Evolutionary conservation across 2,329 filamentous ascomycete genomes (phyloP), one percentile per base, ranked within the genome.

Genomic region (Chaetomiaceae sp.): DNA sequence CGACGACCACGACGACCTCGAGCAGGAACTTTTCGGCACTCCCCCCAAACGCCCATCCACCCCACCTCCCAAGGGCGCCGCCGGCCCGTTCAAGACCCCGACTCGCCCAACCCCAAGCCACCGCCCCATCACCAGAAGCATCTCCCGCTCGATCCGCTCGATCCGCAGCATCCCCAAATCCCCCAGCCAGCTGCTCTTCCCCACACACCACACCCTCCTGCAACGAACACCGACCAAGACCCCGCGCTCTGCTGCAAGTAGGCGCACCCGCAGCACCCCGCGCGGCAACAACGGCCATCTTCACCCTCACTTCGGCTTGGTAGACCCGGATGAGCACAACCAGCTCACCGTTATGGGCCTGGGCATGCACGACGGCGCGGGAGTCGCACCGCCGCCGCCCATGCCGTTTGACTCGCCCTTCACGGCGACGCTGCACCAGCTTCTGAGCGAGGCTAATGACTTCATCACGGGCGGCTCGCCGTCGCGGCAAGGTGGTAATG

Each of bases 1-100:
- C 64, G 59, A 72, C 68, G 58, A 57, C 33, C 54, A 66, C n/a
- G 66, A 72, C 46, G 72, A 74, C 17, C 66, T 72, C 56, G 68
- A 69, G 45, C 77, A 82, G 42, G 80, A 84, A 55, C 76, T 94
- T 4, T 91, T 94, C 62, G 83, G 85, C 53, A 85, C 73, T 64
- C 79, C 69, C 57, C 72, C 72, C 51, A 58, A 65, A 61, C 67
- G 77, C 61, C 75, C 70, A 48, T 84, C 72, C 48, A 84, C 75
- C 4, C 81, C 76, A 56, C 76, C 76, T 55, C 80, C 78, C 4
- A 75, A 70, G 38, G 74, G 73, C 47, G 70, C 71, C 37, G 70
- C 71, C 34, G 71, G 69, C 4, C 67, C 69, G 2, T 82, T 84
- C 66, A 84, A 84, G 66, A 86, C 84, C 3, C 82, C 83, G 1